Base-by-base conservation (phyloP, 1,139 yeast genomes). In the Maudiozyma humilis region DNA sequence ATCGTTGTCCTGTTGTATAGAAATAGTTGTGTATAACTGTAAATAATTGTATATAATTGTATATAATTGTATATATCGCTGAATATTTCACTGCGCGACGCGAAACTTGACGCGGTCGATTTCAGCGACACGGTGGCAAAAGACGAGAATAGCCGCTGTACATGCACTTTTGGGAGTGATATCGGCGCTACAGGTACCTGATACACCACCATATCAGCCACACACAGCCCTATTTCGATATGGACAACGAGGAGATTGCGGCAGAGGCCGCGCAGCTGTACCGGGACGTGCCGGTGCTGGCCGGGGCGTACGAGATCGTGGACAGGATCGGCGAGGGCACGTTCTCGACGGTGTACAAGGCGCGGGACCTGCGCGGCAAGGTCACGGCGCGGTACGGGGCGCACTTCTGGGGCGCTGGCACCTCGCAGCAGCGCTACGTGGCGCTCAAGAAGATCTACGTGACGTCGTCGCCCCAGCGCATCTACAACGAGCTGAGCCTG, bases 261-360 rank as follows among this genome's bases (percentile, higher is more conserved):
- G 79, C 76, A 48, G 96, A 88, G 59, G 79, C 87, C 72, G 70
- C 69, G 39, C 69, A 71, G 45, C 70, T 89, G 29, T 79, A 77
- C 50, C 71, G 68, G 37, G 71, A 81, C 31, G 87, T 89, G 57
- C 81, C 81, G 2, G 73, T 73, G 0, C 68, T 89, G 38, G 66
- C 77, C 1, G 66, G 69, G 25, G 73, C 77, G 41, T 89, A 83
- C 57, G 70, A 79, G 35, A 67, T 91, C 19, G 66, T 85, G 31
- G 93, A 86, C 55, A 85, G 89, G 60, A 85, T 89, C 51, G 99
- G 98, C 12, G 96, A 89, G 62, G 96, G 97, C 20, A 88, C 97
- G 0, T 88, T 88, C 57, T 84, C 95, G 18, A 78, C 88, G 1
- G 96, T 91, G 3, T 91, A 87, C 70, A 83, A 83, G 59, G 96